These are phyloP conservation scores for Xerocomellus chrysenteron DNA, from an alignment of 768 basidiomycete species.

Conservation along the genomic window DNA sequence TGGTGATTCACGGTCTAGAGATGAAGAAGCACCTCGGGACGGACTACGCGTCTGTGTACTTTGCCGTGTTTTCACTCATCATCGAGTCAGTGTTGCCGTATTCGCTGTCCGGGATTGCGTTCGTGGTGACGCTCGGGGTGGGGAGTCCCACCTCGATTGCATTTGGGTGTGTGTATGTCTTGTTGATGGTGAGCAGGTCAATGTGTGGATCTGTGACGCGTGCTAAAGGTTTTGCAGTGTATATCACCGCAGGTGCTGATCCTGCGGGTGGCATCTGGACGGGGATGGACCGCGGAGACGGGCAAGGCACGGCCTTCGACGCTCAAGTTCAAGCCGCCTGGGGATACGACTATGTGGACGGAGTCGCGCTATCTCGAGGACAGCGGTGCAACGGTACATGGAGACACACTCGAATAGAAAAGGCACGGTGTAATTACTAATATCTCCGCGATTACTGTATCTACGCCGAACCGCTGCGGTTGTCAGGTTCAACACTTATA, in stretches of 20 bases:
- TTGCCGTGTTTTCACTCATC: slow-evolving; percentile 13
- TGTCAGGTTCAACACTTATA: not conserved
- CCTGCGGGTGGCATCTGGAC: slow-evolving; percentile 21
- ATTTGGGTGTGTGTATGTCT: slow-evolving; percentile 21
- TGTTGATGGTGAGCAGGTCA: slow-evolving; percentile 21
- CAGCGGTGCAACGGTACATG: not conserved
- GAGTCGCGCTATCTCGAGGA: not conserved
- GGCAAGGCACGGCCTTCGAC: not conserved
- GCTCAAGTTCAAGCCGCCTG: slow-evolving; percentile 11
- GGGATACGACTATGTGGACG: not conserved
- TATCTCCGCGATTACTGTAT: too few species aligned
- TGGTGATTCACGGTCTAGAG: slow-evolving; percentile 10
- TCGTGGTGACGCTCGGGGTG: slow-evolving; percentile 21
- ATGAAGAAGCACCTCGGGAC: slow-evolving; percentile 16
- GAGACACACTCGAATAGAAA: not conserved
- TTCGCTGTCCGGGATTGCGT: slow-evolving; percentile 24
- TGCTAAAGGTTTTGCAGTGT: slow-evolving; percentile 12
- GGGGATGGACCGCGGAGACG: slow-evolving; percentile 16
- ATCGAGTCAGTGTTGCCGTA: slow-evolving; percentile 29
- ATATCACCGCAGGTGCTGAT: slow-evolving; percentile 29
- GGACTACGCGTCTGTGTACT: slow-evolving; percentile 22
- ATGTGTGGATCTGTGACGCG: not conserved
- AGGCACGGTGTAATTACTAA: slow-evolving; percentile 1
- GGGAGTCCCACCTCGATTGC: slow-evolving; percentile 11
- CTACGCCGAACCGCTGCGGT: not conserved